Evolutionary conservation across 176 grass and related monocot genomes (phyloP).

Genomic region (Luzula sylvatica): DNA sequence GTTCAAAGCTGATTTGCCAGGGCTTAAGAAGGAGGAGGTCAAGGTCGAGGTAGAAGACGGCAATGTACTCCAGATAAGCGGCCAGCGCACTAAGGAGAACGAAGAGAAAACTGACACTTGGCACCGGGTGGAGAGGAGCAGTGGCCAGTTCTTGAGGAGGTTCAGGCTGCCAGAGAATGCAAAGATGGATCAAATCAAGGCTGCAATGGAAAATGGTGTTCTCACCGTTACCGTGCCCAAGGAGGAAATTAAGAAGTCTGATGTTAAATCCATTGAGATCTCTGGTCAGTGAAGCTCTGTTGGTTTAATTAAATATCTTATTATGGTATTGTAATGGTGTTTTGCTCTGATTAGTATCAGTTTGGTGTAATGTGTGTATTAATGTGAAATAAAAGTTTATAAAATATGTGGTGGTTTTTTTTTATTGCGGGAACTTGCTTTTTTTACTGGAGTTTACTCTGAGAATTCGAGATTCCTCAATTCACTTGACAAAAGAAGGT

Average conservation of each 20-base stretch:
- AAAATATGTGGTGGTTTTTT: no score
- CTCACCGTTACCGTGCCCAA: conserved; percentile 13
- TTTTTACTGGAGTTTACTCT: no score
- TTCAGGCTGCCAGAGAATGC: conserved; percentile 16
- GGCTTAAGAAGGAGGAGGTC: conserved; percentile 7
- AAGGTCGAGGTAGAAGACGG: conserved; percentile 16
- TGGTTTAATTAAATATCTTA: no score
- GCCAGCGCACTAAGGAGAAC: neutral
- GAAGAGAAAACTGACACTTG: conserved; percentile 3
- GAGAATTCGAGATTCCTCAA: no score
- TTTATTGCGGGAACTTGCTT: no score
- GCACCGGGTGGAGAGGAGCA: conserved; percentile 3
- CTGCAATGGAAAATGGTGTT: conserved; percentile 10
- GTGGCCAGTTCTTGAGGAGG: conserved; percentile 9
- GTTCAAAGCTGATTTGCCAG: conserved; percentile 9
- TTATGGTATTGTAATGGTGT: no score
- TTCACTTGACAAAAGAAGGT: no score
- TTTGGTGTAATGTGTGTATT: no score
- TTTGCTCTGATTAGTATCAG: no score
- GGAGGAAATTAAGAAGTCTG: neutral
- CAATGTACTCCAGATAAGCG: conserved; percentile 6
- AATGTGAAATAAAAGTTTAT: no score
- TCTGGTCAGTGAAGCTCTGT: neutral
- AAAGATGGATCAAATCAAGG: conserved; percentile 9
- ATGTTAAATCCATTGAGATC: conserved; percentile 9